These are phyloP conservation scores for Hyphodiscus sp. DNA, from an alignment of 2,329 filamentous ascomycete genomes.

Conservation along the genomic window DNA sequence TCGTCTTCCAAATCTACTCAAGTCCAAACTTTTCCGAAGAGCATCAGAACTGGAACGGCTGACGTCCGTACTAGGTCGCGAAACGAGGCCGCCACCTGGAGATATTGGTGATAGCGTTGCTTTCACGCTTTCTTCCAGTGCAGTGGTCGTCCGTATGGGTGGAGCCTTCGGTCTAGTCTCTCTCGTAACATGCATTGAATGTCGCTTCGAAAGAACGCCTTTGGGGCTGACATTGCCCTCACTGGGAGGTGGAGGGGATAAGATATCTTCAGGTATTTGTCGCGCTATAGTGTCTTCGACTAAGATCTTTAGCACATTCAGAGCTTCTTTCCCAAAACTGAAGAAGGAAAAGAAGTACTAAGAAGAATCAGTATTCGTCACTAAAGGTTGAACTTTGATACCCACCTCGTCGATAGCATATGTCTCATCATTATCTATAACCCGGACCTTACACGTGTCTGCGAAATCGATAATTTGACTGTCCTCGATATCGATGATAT, in stretches of 20 bases:
- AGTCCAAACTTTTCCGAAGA: slow-evolving; percentile 46
- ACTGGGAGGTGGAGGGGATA: slow-evolving; percentile 12
- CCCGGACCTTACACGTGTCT: slow-evolving; percentile 87
- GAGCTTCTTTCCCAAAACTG: slow-evolving; percentile 73
- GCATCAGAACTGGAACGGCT: slow-evolving; percentile 49
- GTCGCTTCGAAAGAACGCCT: slow-evolving; percentile 19
- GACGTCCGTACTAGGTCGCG: slow-evolving; percentile 48
- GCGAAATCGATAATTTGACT: slow-evolving; percentile 86
- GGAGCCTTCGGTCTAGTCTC: slow-evolving; percentile 13
- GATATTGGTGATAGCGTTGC: slow-evolving; percentile 51
- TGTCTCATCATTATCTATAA: slow-evolving; percentile 89
- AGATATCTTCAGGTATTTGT: slow-evolving; percentile 27
- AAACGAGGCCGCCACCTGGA: slow-evolving; percentile 36
- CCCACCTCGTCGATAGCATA: slow-evolving; percentile 88
- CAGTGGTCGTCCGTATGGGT: slow-evolving; percentile 20
- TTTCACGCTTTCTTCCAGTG: slow-evolving; percentile 50
- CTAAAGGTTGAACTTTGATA: slow-evolving; percentile 4
- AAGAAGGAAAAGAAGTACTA: slow-evolving; percentile 98
- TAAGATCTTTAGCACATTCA: slow-evolving; percentile 58
- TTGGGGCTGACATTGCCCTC: slow-evolving; percentile 19
- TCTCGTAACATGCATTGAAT: slow-evolving; percentile 16
- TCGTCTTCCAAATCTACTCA: slow-evolving; percentile 31
- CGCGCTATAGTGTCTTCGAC: slow-evolving; percentile 30
- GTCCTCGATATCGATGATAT: slow-evolving; percentile 88
- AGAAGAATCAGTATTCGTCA: slow-evolving; percentile 21